Evolutionary conservation across 2,329 filamentous ascomycete genomes (phyloP).

Genomic region (Phoma sp.): DNA sequence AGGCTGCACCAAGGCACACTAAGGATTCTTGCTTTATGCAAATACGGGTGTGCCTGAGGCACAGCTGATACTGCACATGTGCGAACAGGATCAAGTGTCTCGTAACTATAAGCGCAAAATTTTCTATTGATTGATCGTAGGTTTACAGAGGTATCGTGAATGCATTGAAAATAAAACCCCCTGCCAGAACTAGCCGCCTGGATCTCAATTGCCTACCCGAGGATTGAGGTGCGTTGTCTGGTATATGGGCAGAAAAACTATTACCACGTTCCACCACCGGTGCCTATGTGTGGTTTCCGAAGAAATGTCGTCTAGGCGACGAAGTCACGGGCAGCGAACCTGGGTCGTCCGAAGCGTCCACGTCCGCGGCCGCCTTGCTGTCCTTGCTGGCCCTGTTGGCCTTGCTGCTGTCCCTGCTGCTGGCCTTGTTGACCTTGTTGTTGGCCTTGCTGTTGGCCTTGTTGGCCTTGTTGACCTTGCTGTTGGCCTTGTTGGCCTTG

Average conservation of each 20-base stretch:
- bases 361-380: slow-evolving; percentile 26
- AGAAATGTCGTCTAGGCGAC: slow-evolving; percentile 32
- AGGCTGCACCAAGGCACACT: slow-evolving; percentile 1
- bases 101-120: background rate
- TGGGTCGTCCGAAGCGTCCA: slow-evolving; percentile 35
- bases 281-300: background rate
- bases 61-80: background rate
- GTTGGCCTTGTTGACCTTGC: slow-evolving; percentile 16
- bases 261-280: slow-evolving; percentile 34
- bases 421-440: background rate
- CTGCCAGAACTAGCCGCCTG: slow-evolving; percentile 43
- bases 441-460: slow-evolving; percentile 5
- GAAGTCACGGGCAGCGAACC: slow-evolving; percentile 44
- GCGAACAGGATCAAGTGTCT: background rate
- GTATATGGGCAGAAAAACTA: slow-evolving; percentile 36
- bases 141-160: slow-evolving; percentile 43
- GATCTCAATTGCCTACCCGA: slow-evolving; percentile 29
- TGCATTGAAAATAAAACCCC: slow-evolving; percentile 31
- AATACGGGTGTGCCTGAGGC: background rate
- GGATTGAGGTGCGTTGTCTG: slow-evolving; percentile 32
- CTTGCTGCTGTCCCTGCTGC: slow-evolving; percentile 1
- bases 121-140: slow-evolving; percentile 29
- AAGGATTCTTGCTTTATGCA: background rate
- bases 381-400: slow-evolving; percentile 16
- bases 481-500: slow-evolving; percentile 23